Base-by-base conservation (phyloP, 768 basidiomycete species). In the Gymnopilus dilepis region DNA sequence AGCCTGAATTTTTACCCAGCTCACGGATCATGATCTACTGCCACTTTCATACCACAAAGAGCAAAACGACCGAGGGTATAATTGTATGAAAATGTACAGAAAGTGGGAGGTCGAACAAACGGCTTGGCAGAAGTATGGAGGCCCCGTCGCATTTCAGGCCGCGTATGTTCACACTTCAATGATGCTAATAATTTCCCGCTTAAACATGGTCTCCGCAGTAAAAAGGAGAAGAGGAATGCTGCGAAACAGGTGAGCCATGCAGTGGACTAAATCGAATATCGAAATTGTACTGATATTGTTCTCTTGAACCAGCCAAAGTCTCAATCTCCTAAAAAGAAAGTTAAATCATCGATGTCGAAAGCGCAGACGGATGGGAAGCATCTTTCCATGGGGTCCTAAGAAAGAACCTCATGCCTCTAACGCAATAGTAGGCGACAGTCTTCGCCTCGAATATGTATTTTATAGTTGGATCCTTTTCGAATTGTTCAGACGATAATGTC, bases 121-220 rank as follows among this genome's bases (percentile, higher is more conserved):
- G 56, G 68, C 66, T 2, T 70, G 70, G 71, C 55, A 34, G 26
- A 72, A 72, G 50, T 65, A 68, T 56, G 70, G 70, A 21, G 66
- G 52, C 5, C 52, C 17, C 6, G 38, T 17, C 22, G 52, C 34
- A 9, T 13, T 40, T 8, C 34, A 54, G 24, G 52, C 37, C 8
- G 52, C 37, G 52, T 54, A 26, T 17, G 52, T 17, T n/a, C 28
- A 11, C 13, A 1, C 13, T 47, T 26, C 19, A 17, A 30, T 34
- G 28, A 28, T 31, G 15, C 28, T n/a, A n/a, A 7, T 1, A 6
- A 13, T 31, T 31, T 19, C 17, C 28, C 11, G 17, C 19, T 17
- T n/a, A 47, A 4, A 15, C 1, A 7, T 50, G 47, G 9, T 31
- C 28, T 6, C 30, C 26, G 2, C 40, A 54, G 52, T 0, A 38